Conservation (phyloP, 306 rosid species). For the Cucurbita maxima region DNA sequence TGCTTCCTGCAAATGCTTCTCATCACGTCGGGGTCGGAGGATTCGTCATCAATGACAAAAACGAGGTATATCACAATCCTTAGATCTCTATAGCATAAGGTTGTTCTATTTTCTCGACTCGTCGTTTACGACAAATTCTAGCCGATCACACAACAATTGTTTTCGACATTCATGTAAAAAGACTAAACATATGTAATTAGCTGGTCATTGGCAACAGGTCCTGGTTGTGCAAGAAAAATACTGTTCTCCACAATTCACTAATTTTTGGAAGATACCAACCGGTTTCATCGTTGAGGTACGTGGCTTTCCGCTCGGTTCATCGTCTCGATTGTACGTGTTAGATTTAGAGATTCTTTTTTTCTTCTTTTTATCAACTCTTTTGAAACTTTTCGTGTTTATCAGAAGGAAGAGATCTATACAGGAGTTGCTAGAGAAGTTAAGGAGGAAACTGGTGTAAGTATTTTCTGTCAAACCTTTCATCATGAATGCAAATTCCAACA, state of each 20-base stretch:
- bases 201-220: conserved; percentile 28
- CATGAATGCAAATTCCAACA: neutral
- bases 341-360: neutral
- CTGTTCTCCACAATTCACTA: conserved; percentile 34
- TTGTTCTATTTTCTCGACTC: neutral
- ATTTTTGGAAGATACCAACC: conserved; percentile 94
- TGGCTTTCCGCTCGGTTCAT: neutral
- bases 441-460: conserved; percentile 89
- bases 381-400: conserved; percentile 1
- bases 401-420: conserved; percentile 87
- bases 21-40: conserved; percentile 98
- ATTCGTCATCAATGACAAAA: conserved; percentile 55
- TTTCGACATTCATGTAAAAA: neutral
- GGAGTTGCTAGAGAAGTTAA: conserved; percentile 93
- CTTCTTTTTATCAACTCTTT: conserved; percentile 7
- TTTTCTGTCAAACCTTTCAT: neutral
- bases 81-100: neutral
- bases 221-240: conserved; percentile 93
- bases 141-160: neutral
- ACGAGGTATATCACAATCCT: conserved; percentile 39
- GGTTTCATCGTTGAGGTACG: conserved; percentile 84
- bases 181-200: neutral
- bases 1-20: conserved; percentile 92
- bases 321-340: neutral
- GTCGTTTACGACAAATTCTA: neutral